Base-by-base conservation (phyloP, 1,284 basidiomycete species). In the Mycena citricolor region DNA sequence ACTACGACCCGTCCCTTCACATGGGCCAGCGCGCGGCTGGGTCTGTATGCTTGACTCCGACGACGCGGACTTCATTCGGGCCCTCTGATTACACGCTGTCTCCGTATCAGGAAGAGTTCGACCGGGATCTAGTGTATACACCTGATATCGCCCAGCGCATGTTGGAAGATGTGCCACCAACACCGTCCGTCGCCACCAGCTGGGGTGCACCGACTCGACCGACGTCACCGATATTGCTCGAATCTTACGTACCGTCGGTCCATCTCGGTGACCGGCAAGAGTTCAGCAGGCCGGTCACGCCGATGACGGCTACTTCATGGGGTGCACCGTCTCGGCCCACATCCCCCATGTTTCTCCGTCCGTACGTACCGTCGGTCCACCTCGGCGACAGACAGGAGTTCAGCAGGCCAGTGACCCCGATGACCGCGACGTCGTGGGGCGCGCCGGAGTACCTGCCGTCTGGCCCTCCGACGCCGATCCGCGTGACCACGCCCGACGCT, bases 21-120 rank as follows among this genome's bases (percentile, higher is more conserved):
- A 57, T 85, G 29, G 76, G 73, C 28, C 58, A 71, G 36, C 76
- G 81, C 13, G 48, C 70, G 29, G 64, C 71, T 53, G 81, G 79
- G 11, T 85, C 83, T 3, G 79, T 83, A 10, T 70, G 71, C 43
- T 65, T 77, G 41, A 83, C 79, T 3, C 75, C 77, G 7, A 74
- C 78, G 1, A 66, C 63, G 20, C 68, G 69, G 42, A 77, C 76
- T 4, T 73, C 70, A n/a, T 73, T 70, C 57, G 74, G 74, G 20
- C 70, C 69, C 26, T 64, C 62, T 17, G 67, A 71, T 51, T 64
- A 69, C 39, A 60, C 61, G 20, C 47, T 56, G 50, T 50, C 46
- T 58, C 14, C 25, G 23, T 11, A 31, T 35, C 10, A 22, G 32
- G n/a, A 36, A 39, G n/a, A 41, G 25, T 17, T 44, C 22, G 44